These are phyloP conservation scores for Mortierella claussenii DNA, from an alignment of 192 early-diverging fungal genomes.

Conservation along the genomic window DNA sequence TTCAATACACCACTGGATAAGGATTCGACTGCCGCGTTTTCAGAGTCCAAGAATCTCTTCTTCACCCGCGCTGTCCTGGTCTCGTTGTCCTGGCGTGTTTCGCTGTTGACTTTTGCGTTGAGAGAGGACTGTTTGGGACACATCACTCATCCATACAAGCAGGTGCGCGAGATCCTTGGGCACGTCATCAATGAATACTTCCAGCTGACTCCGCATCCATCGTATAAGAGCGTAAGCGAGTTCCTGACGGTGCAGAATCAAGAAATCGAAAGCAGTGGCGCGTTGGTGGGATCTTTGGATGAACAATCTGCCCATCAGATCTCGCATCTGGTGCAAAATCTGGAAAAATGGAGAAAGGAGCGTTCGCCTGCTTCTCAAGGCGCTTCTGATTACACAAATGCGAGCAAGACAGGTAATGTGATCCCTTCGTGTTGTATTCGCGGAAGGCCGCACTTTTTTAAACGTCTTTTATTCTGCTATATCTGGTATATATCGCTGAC, in stretches of 20 bases:
- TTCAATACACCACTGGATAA: constrained; percentile 76
- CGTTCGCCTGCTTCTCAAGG: constrained; percentile 51
- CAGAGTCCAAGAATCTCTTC: constrained; percentile 84
- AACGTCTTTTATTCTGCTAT: no score
- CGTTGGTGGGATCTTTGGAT: constrained; percentile 36
- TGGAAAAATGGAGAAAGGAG: constrained; percentile 56
- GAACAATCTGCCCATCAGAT: constrained; percentile 50
- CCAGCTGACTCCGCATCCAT: constrained; percentile 70
- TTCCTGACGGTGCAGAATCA: constrained; percentile 39
- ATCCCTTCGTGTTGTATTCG: no score
- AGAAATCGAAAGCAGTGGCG: constrained; percentile 9
- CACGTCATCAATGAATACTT: constrained; percentile 74
- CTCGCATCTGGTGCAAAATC: constrained; percentile 23
- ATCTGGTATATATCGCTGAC: no score
- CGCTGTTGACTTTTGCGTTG: constrained; percentile 62
- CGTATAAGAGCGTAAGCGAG: constrained; percentile 56
- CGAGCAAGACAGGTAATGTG: constrained; percentile 81
- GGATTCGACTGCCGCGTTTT: constrained; percentile 83
- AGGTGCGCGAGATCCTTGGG: constrained; percentile 86
- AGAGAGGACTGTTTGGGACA: constrained; percentile 47
- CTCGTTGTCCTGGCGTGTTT: constrained; percentile 76
- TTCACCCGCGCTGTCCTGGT: constrained; percentile 70
- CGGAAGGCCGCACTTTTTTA: no score
- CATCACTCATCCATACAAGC: constrained; percentile 89
- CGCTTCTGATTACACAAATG: constrained; percentile 75